Conservation (phyloP, 495 filamentous ascomycete genomes). For the Usnea hakonensis region DNA sequence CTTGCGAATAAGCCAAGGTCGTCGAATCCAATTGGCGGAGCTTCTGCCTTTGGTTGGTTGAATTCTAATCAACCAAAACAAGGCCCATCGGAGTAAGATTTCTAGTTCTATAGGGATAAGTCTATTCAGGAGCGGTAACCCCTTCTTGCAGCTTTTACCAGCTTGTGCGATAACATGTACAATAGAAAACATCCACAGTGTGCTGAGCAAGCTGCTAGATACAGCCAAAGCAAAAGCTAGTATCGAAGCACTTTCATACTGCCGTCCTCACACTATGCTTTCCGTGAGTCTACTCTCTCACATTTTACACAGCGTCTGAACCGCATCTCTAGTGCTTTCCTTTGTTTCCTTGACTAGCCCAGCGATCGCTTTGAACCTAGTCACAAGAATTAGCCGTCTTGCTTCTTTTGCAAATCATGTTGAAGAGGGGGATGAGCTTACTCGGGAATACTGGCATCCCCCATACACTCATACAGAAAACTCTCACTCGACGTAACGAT, state of each 20-base stretch:
- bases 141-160: slow-evolving; percentile 3
- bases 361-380: slow-evolving; percentile 59
- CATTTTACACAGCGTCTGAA: slow-evolving; percentile 63
- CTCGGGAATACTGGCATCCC: slow-evolving; percentile 69
- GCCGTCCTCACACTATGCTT: background rate
- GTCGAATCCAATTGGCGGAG: slow-evolving; percentile 78
- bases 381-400: slow-evolving; percentile 6
- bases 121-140: background rate
- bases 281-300: slow-evolving; percentile 24
- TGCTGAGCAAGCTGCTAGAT: background rate
- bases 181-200: slow-evolving; percentile 1
- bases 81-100: slow-evolving; percentile 8
- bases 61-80: slow-evolving; percentile 37
- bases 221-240: background rate
- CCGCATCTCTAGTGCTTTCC: slow-evolving; percentile 52
- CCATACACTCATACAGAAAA: slow-evolving; percentile 86
- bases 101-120: background rate
- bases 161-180: slow-evolving; percentile 17
- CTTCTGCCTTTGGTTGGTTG: slow-evolving; percentile 96
- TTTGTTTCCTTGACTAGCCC: slow-evolving; percentile 71
- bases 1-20: slow-evolving; percentile 45
- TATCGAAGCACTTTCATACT: background rate
- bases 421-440: slow-evolving; percentile 19
- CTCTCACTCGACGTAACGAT: slow-evolving; percentile 84
- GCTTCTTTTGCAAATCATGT: background rate